phyloP scores from a whole-genome alignment of 306 rosid genomes.

The Corylus avellana region DNA sequence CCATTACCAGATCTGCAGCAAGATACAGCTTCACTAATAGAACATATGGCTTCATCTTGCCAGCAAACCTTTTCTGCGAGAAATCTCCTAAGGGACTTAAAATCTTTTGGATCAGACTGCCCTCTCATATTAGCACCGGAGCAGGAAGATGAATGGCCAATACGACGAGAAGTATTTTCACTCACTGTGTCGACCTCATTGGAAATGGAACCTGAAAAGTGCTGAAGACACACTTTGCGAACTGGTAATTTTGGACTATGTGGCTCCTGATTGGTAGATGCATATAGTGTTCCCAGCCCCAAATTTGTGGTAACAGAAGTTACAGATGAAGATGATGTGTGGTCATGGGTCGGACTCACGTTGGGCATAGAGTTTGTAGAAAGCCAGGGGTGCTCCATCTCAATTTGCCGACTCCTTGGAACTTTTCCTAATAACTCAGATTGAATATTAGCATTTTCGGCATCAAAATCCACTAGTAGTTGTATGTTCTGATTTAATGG shows the following conservation, averaged over 20 bases:
- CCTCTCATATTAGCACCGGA: slow-evolving; percentile 44
- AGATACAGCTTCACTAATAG: slow-evolving; percentile 52
- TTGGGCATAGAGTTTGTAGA: slow-evolving; percentile 30
- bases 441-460: slow-evolving; percentile 26
- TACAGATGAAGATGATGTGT: slow-evolving; percentile 38
- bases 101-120: slow-evolving; percentile 50
- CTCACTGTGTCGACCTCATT: slow-evolving; percentile 46
- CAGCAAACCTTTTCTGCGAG: slow-evolving; percentile 67
- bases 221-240: slow-evolving; percentile 36
- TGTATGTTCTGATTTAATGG: slow-evolving; percentile 39
- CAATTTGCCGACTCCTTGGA: slow-evolving; percentile 38
- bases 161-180: slow-evolving; percentile 34
- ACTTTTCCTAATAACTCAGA: slow-evolving; percentile 22
- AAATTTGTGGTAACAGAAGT: slow-evolving; percentile 84
- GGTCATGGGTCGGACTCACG: slow-evolving; percentile 37
- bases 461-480: slow-evolving; percentile 39
- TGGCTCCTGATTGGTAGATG: slow-evolving; percentile 50
- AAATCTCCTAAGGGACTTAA: slow-evolving; percentile 55
- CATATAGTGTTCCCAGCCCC: slow-evolving; percentile 78
- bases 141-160: slow-evolving; percentile 45
- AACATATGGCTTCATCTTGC: slow-evolving; percentile 78
- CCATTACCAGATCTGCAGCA: slow-evolving; percentile 49
- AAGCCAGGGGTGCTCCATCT: slow-evolving; percentile 30
- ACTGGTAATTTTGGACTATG: slow-evolving; percentile 40
- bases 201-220: slow-evolving; percentile 56